Evolutionary conservation across 2,329 filamentous ascomycete genomes (phyloP), one percentile per base, ranked within the genome.

Genomic region (Beauveria australis): DNA sequence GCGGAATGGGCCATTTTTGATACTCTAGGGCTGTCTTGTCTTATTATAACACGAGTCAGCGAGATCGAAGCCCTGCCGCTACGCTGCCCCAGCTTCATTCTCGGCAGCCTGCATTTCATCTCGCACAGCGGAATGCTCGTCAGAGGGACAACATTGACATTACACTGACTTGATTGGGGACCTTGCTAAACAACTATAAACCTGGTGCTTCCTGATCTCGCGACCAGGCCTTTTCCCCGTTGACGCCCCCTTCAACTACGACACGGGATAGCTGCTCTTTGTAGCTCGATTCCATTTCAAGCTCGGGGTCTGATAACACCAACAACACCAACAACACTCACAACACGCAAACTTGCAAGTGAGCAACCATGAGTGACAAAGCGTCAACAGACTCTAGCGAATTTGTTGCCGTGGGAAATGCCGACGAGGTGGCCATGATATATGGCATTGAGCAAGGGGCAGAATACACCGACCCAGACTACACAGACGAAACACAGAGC

Each of bases 401-500:
- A 8, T 22, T 33, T 14, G 44, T 74, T 26, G 68, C 71, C 28
- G 72, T 73, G 3, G 71, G 71, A 48, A 69, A 64, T 40, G 63
- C 67, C 2, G 64, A 67, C 5, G 70, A 74, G 22, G 70, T 67
- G 3, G 65, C 64, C 18, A 53, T 72, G 0, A 71, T 74, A 37
- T 67, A 70, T 41, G 67, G 66, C 57, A 68, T 74, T 44, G 73
- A 74, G 41, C 64, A 68, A n/a, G 71, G 72, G 60, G 68, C 33
- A 18, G 43, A 49, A 22, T 55, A 73, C 3, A 65, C 68, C 19
- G 61, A 64, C 16, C 54, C 64, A 10, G 64, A 68, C 22, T 64
- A 62, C 30, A 62, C 61, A 16, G 71, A 72, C 48, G 74, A 77
- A 33, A 77, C 74, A 2, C 68, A 70, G 44, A 77, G 75, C 53